Conservation (phyloP, 768 basidiomycete species). For the Suillus paluster region DNA sequence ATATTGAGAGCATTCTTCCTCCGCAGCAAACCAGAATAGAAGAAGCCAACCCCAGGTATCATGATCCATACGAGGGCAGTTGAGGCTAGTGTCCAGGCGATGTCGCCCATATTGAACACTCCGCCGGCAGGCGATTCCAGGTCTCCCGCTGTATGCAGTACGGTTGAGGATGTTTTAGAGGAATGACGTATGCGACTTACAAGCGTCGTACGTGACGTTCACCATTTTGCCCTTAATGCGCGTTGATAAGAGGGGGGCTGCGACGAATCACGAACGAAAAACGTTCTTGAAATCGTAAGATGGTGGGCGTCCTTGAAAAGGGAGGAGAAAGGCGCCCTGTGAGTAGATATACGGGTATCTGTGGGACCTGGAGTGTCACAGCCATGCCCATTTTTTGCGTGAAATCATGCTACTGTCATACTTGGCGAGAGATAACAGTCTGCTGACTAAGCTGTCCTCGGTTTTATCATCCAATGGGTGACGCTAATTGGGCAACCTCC, state of each 20-base stretch:
- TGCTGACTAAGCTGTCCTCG: conserved; percentile 15
- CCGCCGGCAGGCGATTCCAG: conserved; percentile 35
- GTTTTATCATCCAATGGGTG: conserved; percentile 1
- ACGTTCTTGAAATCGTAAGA: not conserved
- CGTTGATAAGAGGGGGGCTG: not conserved
- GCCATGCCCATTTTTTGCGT: not conserved
- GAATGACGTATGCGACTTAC: conserved; percentile 29
- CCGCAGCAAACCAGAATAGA: conserved; percentile 89
- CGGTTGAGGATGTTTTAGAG: not conserved
- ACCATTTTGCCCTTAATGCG: conserved; percentile 36
- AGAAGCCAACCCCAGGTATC: conserved; percentile 85
- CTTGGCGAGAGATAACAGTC: conserved; percentile 18
- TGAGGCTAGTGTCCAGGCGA: conserved; percentile 70
- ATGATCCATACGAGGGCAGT: conserved; percentile 87
- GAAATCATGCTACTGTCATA: not conserved
- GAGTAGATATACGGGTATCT: conserved; percentile 24
- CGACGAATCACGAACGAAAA: not conserved
- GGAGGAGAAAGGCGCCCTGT: not conserved
- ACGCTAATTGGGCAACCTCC: not conserved
- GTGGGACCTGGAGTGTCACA: conserved; percentile 25
- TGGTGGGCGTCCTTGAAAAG: conserved; percentile 12
- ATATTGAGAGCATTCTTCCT: conserved; percentile 94
- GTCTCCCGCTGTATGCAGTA: conserved; percentile 40
- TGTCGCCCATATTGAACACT: conserved; percentile 65
- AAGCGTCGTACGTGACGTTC: conserved; percentile 47